Percentiles rank a stretch among this genome's conserved stretches.
These are phyloP conservation scores for Phytophthora europaea DNA, from an alignment of 352 stramenopile genomes.

Conservation along the genomic window DNA sequence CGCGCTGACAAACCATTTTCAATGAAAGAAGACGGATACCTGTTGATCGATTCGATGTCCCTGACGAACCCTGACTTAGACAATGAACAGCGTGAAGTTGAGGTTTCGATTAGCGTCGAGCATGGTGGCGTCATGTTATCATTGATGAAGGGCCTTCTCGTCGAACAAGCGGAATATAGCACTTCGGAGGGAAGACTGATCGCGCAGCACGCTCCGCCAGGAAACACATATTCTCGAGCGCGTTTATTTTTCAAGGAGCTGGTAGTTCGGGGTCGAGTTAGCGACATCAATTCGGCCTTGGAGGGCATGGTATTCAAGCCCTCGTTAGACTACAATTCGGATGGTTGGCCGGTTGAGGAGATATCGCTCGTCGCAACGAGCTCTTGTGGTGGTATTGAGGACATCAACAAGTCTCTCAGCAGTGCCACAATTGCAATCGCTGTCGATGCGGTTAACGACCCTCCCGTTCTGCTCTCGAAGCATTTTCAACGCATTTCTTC, in stretches of 20 bases:
- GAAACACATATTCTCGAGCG: slow-evolving; percentile 24
- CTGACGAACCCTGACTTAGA: slow-evolving; percentile 46
- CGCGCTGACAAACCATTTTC: slow-evolving; percentile 19
- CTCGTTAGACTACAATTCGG: slow-evolving; percentile 60
- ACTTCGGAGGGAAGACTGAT: slow-evolving; percentile 20
- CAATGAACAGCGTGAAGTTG: slow-evolving; percentile 43
- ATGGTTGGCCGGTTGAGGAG: slow-evolving; percentile 43
- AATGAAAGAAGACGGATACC: slow-evolving; percentile 55
- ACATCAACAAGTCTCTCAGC: background rate
- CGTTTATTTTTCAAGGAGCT: slow-evolving; percentile 59
- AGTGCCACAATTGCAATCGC: slow-evolving; percentile 32
- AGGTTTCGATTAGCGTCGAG: slow-evolving; percentile 42
- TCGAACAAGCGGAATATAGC: slow-evolving; percentile 31
- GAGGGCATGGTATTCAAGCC: slow-evolving; percentile 66
- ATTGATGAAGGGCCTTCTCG: slow-evolving; percentile 46
- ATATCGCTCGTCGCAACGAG: slow-evolving; percentile 37
- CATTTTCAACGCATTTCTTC: slow-evolving; percentile 33
- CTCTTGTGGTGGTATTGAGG: slow-evolving; percentile 9
- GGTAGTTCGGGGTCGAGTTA: slow-evolving; percentile 39
- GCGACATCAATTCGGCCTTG: slow-evolving; percentile 62
- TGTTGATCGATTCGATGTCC: slow-evolving; percentile 46
- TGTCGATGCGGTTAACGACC: slow-evolving; percentile 48
- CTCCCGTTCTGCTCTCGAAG: slow-evolving; percentile 42
- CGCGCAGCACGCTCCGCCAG: slow-evolving; percentile 23
- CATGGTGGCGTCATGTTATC: slow-evolving; percentile 70